A percentile compares a stretch with the other conserved stretches of the same genome.
These are phyloP conservation scores for Macrophomina pseudophaseolina DNA, from an alignment of 2,329 filamentous ascomycete genomes.

Conservation along the genomic window DNA sequence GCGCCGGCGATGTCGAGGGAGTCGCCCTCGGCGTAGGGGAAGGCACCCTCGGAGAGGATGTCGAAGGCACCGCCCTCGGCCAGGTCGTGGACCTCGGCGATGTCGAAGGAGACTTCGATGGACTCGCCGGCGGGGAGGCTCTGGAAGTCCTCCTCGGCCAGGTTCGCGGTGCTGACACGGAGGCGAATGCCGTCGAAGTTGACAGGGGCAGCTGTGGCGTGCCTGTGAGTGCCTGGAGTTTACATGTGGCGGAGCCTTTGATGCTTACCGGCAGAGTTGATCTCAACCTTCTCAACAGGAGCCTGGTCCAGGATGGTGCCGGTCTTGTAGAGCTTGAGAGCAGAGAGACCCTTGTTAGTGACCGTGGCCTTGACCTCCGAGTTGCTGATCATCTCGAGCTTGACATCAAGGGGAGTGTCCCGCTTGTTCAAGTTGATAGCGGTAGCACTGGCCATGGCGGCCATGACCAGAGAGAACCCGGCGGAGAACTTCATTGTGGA, in stretches of 20 bases:
- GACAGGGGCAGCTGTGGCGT: constrained; percentile 46
- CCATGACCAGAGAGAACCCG: constrained; percentile 5
- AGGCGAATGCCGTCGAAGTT: constrained; percentile 61
- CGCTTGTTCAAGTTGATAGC: constrained; percentile 13
- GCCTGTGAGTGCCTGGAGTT: too few species aligned
- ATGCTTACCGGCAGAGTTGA: constrained; percentile 54
- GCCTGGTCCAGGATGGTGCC: constrained; percentile 58
- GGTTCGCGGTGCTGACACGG: constrained; percentile 51
- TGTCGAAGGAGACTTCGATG: constrained; percentile 60
- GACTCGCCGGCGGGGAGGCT: constrained; percentile 54
- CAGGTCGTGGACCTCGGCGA: constrained; percentile 62
- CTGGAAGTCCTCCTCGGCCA: constrained; percentile 58
- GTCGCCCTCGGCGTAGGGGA: constrained; percentile 60
- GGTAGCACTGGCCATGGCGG: not conserved
- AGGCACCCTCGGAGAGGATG: constrained; percentile 60
- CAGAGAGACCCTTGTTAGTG: constrained; percentile 58
- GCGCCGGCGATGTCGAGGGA: constrained; percentile 60
- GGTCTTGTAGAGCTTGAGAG: constrained; percentile 59
- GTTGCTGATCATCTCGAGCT: constrained; percentile 49
- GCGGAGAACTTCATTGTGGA: constrained; percentile 11
- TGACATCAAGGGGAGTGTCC: constrained; percentile 16
- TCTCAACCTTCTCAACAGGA: constrained; percentile 59
- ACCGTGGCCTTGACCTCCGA: constrained; percentile 59
- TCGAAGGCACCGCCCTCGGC: constrained; percentile 58
- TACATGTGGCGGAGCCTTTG: too few species aligned